Base-by-base conservation (phyloP, 306 rosid species). In the Astragalus glycyphyllos region DNA sequence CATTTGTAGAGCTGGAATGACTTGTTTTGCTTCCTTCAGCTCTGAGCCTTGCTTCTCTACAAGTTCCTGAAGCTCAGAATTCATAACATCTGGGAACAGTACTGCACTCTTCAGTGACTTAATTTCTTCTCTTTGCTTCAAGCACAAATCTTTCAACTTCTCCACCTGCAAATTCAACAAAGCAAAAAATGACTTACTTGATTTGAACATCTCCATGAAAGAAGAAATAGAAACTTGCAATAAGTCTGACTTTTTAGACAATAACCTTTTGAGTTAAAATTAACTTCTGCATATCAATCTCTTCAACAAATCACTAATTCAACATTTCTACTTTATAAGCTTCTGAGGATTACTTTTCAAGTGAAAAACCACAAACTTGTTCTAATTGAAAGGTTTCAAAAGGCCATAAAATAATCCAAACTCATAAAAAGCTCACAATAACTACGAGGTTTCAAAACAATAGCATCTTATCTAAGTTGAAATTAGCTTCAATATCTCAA, bases 101-200 rank as follows among this genome's bases (percentile, higher is more conserved):
- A 95, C 74, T 0, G 97, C 86, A 61, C 67, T 86, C 83, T 95
- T 95, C 77, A 95, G 71, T 13, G 97, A 79, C 67, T 86, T 89
- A 26, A 95, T 95, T 80, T 95, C 99, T 75, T 95, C 99, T 85
- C 92, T 87, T 79, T 95, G 99, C 61, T 85, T 95, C 84, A 91
- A 82, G 62, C 99, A 95, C 79, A 95, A 79, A 74, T 95, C 99
- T 79, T 91, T 95, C 84, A 95, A 62, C 84, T 94, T 94, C 77
- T 94, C 99, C 73, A 83, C 94, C 99, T 94, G 68, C 46, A 80
- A 51, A 73, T 76, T 62, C 72, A 79, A 44, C 34, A 31, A 35
- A 17, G 4, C 53, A 50, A 46, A 46, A 31, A 35, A n/a, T n/a
- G n/a, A n/a, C n/a, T n/a, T n/a, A n/a, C n/a, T 35, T 59, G 5